A percentile compares a stretch with the other conserved stretches of the same genome.
phyloP scores from a whole-genome alignment of 129 eudicot genomes.

The Flaveria trinervia region DNA sequence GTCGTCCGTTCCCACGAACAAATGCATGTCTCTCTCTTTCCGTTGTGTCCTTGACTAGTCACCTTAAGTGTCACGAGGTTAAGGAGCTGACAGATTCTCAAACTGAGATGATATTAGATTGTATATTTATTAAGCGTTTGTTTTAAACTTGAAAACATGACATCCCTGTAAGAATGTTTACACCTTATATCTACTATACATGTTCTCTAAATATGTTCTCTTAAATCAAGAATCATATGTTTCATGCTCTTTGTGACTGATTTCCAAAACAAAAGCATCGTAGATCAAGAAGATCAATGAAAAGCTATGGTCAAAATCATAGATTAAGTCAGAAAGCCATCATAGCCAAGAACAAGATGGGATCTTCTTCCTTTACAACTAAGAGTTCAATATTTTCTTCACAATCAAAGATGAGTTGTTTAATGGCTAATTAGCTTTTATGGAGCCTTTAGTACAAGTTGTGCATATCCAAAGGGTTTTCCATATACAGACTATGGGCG shows the following conservation, averaged over 20 bases:
- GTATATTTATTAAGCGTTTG: no score
- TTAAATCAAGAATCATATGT: conserved; percentile 16
- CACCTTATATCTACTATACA: conserved; percentile 29
- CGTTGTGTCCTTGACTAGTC: no score
- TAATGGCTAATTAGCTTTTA: conserved; percentile 24
- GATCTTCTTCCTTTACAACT: conserved; percentile 1
- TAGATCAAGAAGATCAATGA: conserved; percentile 48
- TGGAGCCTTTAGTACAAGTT: conserved; percentile 17
- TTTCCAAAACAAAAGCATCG: conserved; percentile 55
- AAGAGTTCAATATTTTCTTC: conserved; percentile 31
- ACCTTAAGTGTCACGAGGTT: no score
- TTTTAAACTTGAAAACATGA: no score
- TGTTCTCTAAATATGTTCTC: conserved; percentile 31
- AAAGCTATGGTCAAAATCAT: conserved; percentile 31
- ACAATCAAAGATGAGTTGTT: conserved; percentile 20
- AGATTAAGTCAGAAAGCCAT: conserved; percentile 49
- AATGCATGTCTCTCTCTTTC: no score
- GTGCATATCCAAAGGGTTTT: background rate
- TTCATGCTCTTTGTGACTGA: background rate
- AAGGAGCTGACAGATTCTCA: no score
- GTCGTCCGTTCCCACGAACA: no score
- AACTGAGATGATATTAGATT: no score
- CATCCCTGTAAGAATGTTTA: background rate
- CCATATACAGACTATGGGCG: no score
- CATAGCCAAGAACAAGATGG: conserved; percentile 53